phyloP scores from a whole-genome alignment of 2,329 filamentous ascomycete species.

The Xylaria hypoxylon region DNA sequence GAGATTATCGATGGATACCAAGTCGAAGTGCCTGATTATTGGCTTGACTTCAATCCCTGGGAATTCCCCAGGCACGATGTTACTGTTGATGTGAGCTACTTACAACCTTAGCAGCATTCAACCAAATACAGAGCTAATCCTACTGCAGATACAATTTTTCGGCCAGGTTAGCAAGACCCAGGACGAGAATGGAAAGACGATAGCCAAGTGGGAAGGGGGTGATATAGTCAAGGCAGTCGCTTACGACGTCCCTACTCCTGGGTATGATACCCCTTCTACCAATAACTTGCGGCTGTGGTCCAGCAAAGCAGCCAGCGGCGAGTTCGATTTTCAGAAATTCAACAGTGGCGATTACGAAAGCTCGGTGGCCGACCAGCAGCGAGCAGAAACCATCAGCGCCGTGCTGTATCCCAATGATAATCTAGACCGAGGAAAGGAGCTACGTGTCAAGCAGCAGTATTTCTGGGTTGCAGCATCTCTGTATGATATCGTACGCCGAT shows the following conservation, averaged over 20 bases:
- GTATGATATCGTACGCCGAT: slow-evolving; percentile 94
- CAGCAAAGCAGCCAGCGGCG: slow-evolving; percentile 94
- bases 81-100: slow-evolving; percentile 78
- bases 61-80: slow-evolving; percentile 97
- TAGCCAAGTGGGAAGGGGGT: slow-evolving; percentile 87
- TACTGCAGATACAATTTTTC: slow-evolving; percentile 84
- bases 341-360: slow-evolving; percentile 98
- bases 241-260: slow-evolving; percentile 92
- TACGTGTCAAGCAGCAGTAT: slow-evolving; percentile 98
- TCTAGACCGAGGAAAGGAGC: slow-evolving; percentile 94
- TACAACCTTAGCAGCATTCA: neutral
- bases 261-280: slow-evolving; percentile 87
- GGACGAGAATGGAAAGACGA: slow-evolving; percentile 80
- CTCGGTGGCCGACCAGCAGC: slow-evolving; percentile 97
- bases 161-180: slow-evolving; percentile 81
- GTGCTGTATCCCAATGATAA: slow-evolving; percentile 99
- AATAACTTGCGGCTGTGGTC: slow-evolving; percentile 99
- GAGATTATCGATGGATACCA: slow-evolving; percentile 98
- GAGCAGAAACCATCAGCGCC: slow-evolving; percentile 98
- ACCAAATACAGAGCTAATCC: slow-evolving; percentile 14
- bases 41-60: slow-evolving; percentile 99
- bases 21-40: slow-evolving; percentile 98
- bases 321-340: slow-evolving; percentile 99
- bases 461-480: slow-evolving; percentile 99
- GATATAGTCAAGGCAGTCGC: slow-evolving; percentile 93